phyloP scores from a whole-genome alignment of 192 early-diverging fungal genomes.

The Backusella circina region DNA sequence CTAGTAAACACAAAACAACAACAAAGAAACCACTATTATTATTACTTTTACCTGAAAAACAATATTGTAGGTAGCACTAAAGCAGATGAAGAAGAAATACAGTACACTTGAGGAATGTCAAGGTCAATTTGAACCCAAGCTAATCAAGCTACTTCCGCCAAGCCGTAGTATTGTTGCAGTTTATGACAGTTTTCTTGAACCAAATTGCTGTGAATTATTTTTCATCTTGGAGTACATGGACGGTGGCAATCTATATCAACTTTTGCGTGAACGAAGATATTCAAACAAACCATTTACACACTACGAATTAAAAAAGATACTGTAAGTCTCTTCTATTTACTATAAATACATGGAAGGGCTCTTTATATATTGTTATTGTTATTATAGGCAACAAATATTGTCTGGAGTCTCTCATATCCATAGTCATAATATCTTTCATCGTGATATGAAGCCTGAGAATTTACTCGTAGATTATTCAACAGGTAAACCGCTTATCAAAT shows the following conservation, averaged over 20 bases:
- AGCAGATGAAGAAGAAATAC: slow-evolving; percentile 87
- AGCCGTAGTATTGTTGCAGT: slow-evolving; percentile 83
- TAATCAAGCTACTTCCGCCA: slow-evolving; percentile 63
- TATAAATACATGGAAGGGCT: neutral
- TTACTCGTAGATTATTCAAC: slow-evolving; percentile 51
- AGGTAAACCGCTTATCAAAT: slow-evolving; percentile 49
- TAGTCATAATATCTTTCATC: slow-evolving; percentile 86
- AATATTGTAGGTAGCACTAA: slow-evolving; percentile 71
- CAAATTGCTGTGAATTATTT: slow-evolving; percentile 63
- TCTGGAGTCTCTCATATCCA: slow-evolving; percentile 91
- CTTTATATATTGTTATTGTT: neutral
- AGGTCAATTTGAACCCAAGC: slow-evolving; percentile 74
- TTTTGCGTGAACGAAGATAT: slow-evolving; percentile 74
- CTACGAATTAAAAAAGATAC: slow-evolving; percentile 66
- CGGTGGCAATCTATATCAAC: slow-evolving; percentile 85
- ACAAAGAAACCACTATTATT: neutral
- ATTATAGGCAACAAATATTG: slow-evolving; percentile 77
- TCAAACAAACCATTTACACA: slow-evolving; percentile 50
- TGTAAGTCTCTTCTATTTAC: slow-evolving; percentile 46
- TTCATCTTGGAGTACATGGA: slow-evolving; percentile 98
- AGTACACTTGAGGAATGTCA: slow-evolving; percentile 66
- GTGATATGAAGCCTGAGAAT: slow-evolving; percentile 71
- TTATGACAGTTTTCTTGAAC: slow-evolving; percentile 76
- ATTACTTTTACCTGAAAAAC: neutral
- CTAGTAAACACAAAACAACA: slow-evolving; percentile 44